Conservation (phyloP, 2,329 filamentous ascomycete genomes). For the Cordyceps javanica region DNA sequence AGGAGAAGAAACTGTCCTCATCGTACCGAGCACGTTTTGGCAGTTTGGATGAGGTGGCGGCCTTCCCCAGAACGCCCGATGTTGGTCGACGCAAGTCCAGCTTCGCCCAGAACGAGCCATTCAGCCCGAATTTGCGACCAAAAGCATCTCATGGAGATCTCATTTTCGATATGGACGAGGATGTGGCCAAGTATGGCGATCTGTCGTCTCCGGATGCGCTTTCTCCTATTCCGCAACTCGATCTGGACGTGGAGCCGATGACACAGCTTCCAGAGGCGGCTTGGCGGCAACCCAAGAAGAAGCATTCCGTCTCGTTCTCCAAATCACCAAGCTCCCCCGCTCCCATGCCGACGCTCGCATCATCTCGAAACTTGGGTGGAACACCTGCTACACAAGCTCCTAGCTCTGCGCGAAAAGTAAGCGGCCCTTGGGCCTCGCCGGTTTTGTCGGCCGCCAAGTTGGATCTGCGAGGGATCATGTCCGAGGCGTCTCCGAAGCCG, state of each 20-base stretch:
- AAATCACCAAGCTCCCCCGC: not conserved
- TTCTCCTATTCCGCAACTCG: constrained; percentile 14
- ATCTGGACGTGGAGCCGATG: constrained; percentile 23
- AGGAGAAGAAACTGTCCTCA: constrained; percentile 55
- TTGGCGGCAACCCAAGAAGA: constrained; percentile 25
- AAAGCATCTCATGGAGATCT: constrained; percentile 67
- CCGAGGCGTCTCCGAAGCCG: constrained; percentile 45
- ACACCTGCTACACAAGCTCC: not conserved
- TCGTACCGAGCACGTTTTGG: constrained; percentile 56
- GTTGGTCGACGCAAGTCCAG: constrained; percentile 42
- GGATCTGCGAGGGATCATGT: constrained; percentile 73
- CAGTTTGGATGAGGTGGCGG: constrained; percentile 57
- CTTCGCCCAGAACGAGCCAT: constrained; percentile 44
- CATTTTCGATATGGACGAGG: constrained; percentile 91
- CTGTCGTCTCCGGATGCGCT: constrained; percentile 21
- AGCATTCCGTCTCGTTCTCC: constrained; percentile 12
- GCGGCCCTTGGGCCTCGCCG: constrained; percentile 44
- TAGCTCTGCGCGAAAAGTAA: constrained; percentile 12
- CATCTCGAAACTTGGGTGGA: not conserved
- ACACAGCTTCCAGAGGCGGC: constrained; percentile 23
- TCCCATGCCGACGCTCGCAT: not conserved
- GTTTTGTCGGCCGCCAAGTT: constrained; percentile 56
- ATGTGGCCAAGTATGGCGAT: constrained; percentile 26
- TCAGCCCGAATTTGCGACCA: constrained; percentile 61
- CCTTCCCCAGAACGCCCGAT: constrained; percentile 35